phyloP scores from a whole-genome alignment of 2,329 filamentous ascomycete species.

The Cylindrodendrum hubeiense region DNA sequence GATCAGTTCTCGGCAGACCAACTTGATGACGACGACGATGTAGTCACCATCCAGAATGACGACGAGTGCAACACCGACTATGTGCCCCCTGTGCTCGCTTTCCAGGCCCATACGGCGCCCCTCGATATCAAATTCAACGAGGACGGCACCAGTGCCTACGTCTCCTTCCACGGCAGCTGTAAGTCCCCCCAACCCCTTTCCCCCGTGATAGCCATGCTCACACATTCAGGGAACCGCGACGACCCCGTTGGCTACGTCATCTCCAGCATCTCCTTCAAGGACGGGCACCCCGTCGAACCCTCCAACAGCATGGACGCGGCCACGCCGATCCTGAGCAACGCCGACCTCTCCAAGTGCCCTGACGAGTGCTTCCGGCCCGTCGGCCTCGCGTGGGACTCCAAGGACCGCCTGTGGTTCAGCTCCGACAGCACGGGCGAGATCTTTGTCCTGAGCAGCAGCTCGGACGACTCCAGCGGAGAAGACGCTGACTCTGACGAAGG shows the following conservation, averaged over 20 bases:
- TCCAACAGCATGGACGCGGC: conserved; percentile 60
- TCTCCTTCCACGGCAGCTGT: conserved; percentile 82
- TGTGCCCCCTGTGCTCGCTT: conserved; percentile 67
- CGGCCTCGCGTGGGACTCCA: conserved; percentile 64
- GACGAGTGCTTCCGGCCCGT: conserved; percentile 72
- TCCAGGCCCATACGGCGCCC: conserved; percentile 76
- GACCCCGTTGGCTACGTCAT: conserved; percentile 62
- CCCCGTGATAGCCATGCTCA: conserved; percentile 17
- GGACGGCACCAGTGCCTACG: conserved; percentile 69
- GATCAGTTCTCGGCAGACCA: conserved; percentile 60
- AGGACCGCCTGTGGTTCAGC: conserved; percentile 71
- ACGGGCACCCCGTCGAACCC: conserved; percentile 56
- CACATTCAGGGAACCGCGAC: conserved; percentile 54
- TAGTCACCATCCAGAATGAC: conserved; percentile 54
- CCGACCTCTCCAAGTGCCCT: conserved; percentile 65
- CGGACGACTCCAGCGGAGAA: conserved; percentile 11
- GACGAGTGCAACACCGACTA: conserved; percentile 57
- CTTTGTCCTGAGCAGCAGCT: conserved; percentile 60
- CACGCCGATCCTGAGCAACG: conserved; percentile 67
- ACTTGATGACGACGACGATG: conserved; percentile 44
- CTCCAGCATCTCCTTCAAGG: conserved; percentile 54
- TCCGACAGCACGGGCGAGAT: conserved; percentile 76
- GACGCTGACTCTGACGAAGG: conserved; percentile 12
- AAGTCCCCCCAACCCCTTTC: conserved; percentile 38
- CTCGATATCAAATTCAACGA: conserved; percentile 77